phyloP scores from a whole-genome alignment of 2,329 filamentous ascomycete genomes.

The Beauveria bassiana region DNA sequence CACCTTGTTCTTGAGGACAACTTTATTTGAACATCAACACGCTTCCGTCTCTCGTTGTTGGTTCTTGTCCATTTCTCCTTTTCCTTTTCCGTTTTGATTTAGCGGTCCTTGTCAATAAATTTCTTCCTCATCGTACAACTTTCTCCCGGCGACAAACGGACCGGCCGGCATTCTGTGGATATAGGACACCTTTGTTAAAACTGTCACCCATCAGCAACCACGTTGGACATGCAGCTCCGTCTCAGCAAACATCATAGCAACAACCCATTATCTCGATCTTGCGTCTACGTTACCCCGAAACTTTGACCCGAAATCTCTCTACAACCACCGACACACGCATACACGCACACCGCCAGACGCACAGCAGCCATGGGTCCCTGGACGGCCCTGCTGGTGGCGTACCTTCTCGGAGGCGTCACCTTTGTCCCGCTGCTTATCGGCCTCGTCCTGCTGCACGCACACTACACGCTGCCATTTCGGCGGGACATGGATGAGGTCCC shows the following conservation, averaged over 20 bases:
- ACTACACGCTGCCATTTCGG: constrained; percentile 57
- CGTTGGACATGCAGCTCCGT: constrained; percentile 3
- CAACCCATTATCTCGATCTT: not conserved
- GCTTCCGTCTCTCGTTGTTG: not conserved
- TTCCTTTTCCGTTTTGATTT: not conserved
- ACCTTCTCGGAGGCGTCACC: constrained; percentile 80
- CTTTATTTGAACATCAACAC: not conserved
- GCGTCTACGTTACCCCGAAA: not conserved
- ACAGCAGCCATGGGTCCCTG: constrained; percentile 38
- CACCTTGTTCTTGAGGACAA: not conserved
- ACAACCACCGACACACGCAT: not conserved
- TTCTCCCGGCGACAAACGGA: not conserved
- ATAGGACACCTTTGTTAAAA: constrained; percentile 7
- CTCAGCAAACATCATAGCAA: constrained; percentile 2
- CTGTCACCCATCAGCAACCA: not conserved
- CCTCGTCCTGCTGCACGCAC: constrained; percentile 56
- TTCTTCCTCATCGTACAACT: not conserved
- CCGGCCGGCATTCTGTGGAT: not conserved
- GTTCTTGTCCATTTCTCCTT: not conserved
- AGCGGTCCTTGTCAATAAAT: not conserved
- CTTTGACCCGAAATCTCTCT: not conserved
- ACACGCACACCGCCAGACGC: not conserved
- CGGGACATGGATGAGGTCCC: constrained; percentile 27
- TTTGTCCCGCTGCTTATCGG: constrained; percentile 68
- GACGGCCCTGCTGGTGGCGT: constrained; percentile 60